Percentiles rank a stretch among this genome's conserved stretches.
Conservation (phyloP, 1,139 yeast genomes). For the Suhomyces guaymorum region DNA sequence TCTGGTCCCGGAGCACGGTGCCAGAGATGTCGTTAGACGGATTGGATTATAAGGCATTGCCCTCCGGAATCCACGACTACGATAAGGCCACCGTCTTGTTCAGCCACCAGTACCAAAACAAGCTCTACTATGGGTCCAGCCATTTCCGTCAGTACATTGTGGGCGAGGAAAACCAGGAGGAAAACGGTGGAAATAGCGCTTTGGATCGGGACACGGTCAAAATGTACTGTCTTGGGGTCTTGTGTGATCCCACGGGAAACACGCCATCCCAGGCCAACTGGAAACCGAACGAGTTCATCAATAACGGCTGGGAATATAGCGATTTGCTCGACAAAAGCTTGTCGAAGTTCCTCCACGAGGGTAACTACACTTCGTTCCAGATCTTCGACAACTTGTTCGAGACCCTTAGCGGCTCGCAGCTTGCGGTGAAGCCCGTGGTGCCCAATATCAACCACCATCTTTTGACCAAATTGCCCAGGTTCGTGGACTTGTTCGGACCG, state of each 20-base stretch:
- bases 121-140: conserved; percentile 40
- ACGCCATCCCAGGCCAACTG: conserved; percentile 27
- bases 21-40: conserved; percentile 31
- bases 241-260: conserved; percentile 45
- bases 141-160: conserved; percentile 33
- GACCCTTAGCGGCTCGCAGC: conserved; percentile 11
- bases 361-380: conserved; percentile 20
- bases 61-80: conserved; percentile 79
- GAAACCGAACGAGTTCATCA: conserved; percentile 55
- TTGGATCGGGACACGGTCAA: conserved; percentile 55
- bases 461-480: conserved; percentile 45
- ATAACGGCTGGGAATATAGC: conserved; percentile 58
- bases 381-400: conserved; percentile 24
- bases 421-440: conserved; percentile 11
- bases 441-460: conserved; percentile 45
- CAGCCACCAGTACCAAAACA: conserved; percentile 30
- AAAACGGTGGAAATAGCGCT: too few relatives aligned
- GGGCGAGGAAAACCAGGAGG: conserved; percentile 14
- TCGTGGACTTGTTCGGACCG: conserved; percentile 66
- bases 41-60: conserved; percentile 73
- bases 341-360: conserved; percentile 32
- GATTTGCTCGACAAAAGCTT: conserved; percentile 48
- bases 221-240: conserved; percentile 65
- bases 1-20: conserved; percentile 47
- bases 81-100: conserved; percentile 46